Conservation (phyloP, 2,329 filamentous ascomycete species). For the Colletotrichum magnum region DNA sequence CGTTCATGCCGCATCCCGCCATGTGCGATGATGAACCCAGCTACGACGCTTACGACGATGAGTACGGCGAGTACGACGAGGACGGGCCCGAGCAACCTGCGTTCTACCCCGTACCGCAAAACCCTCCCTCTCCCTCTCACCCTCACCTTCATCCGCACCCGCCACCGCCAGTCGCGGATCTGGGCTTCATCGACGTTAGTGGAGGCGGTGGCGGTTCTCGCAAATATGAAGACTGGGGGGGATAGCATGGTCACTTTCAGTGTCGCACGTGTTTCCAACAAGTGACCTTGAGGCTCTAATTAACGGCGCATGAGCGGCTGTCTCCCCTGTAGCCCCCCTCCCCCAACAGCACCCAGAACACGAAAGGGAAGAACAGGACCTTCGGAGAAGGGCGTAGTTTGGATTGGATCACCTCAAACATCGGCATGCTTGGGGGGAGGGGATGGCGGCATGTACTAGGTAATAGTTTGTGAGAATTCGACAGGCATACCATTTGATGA, state of each 20-base stretch:
- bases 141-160: not conserved
- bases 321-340: not conserved
- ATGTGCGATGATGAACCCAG: conserved; percentile 16
- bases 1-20: conserved; percentile 12
- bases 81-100: not conserved
- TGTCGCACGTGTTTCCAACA: not conserved
- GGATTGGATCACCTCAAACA: no score
- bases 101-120: not conserved
- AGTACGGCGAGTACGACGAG: conserved; percentile 5
- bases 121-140: not conserved
- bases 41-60: not conserved
- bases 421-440: no score
- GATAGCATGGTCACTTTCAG: not conserved
- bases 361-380: conserved; percentile 39
- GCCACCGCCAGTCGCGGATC: conserved; percentile 2
- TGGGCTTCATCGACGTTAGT: conserved; percentile 38
- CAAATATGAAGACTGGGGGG: conserved; percentile 37
- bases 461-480: not conserved
- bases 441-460: not conserved
- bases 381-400: conserved; percentile 6
- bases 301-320: not conserved
- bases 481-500: no score
- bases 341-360: conserved; percentile 20
- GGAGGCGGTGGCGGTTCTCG: conserved; percentile 33
- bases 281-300: not conserved